Evolutionary conservation across 805 yeast genomes (phyloP).

Genomic region (Starmera amethionina): DNA sequence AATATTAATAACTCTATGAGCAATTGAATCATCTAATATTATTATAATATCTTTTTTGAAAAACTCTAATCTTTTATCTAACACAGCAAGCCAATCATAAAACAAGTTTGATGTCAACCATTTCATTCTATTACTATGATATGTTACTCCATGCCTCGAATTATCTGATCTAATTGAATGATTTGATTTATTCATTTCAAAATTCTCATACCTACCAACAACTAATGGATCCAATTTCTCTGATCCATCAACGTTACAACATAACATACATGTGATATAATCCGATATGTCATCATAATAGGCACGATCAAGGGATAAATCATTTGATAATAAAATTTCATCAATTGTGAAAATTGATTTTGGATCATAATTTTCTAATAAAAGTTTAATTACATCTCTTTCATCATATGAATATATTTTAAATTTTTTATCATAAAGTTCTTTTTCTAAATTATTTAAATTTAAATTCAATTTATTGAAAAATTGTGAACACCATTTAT

Average conservation of each 20-base stretch:
- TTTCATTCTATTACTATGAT: slow-evolving; percentile 49
- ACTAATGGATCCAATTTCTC: slow-evolving; percentile 53
- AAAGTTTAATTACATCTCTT: slow-evolving; percentile 34
- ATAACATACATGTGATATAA: slow-evolving; percentile 47
- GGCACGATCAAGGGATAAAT: slow-evolving; percentile 50
- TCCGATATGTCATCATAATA: slow-evolving; percentile 32
- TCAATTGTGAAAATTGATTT: slow-evolving; percentile 49
- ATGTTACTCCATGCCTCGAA: slow-evolving; percentile 39
- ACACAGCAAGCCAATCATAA: slow-evolving; percentile 48
- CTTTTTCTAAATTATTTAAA: slow-evolving; percentile 35
- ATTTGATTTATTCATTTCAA: slow-evolving; percentile 28
- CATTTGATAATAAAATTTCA: slow-evolving; percentile 50
- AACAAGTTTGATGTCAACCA: slow-evolving; percentile 57
- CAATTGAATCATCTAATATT: slow-evolving; percentile 50
- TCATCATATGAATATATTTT: slow-evolving; percentile 58
- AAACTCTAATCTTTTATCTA: slow-evolving; percentile 47
- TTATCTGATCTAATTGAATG: slow-evolving; percentile 33
- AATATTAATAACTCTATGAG: slow-evolving; percentile 48
- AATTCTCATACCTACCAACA: slow-evolving; percentile 47
- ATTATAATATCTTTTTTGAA: slow-evolving; percentile 42
- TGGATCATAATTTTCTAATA: slow-evolving; percentile 36
- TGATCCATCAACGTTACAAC: slow-evolving; percentile 52
- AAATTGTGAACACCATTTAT: slow-evolving; percentile 45
- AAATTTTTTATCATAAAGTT: slow-evolving; percentile 29
- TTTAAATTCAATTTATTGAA: slow-evolving; percentile 40